phyloP scores from a whole-genome alignment of 2,329 filamentous ascomycete species.

The Knufia petricola region DNA sequence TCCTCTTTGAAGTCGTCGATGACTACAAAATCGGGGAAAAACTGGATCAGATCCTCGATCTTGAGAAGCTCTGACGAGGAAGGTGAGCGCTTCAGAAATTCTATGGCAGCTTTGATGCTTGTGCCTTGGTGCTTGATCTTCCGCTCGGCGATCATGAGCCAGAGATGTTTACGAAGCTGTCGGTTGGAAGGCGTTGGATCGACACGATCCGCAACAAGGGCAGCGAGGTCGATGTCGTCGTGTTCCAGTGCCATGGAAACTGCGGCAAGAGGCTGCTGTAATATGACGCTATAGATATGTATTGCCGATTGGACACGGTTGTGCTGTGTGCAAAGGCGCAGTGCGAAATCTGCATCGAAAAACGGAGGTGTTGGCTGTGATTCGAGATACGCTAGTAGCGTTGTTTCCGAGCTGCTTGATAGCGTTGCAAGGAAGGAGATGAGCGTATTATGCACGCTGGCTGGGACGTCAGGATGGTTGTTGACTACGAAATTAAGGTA shows the following conservation, averaged over 20 bases:
- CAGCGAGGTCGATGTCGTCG: conserved; percentile 79
- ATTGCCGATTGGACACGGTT: conserved; percentile 88
- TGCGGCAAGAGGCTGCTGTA: conserved; percentile 73
- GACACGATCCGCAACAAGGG: conserved; percentile 73
- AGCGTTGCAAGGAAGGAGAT: conserved; percentile 93
- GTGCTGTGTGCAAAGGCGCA: conserved; percentile 90
- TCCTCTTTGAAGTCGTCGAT: conserved; percentile 99
- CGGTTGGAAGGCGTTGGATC: conserved; percentile 57
- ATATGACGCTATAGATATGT: conserved; percentile 95
- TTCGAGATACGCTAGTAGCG: conserved; percentile 79
- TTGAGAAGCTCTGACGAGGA: conserved; percentile 68
- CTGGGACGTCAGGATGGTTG: conserved; percentile 66
- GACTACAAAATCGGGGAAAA: conserved; percentile 97
- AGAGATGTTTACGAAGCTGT: conserved; percentile 79
- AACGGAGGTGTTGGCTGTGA: conserved; percentile 75
- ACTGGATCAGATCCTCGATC: conserved; percentile 94
- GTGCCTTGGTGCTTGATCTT: conserved; percentile 66
- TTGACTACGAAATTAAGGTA: conserved; percentile 89
- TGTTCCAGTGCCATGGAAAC: conserved; percentile 88
- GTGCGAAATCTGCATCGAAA: conserved; percentile 92
- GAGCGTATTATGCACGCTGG: conserved; percentile 92
- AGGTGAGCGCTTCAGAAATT: conserved; percentile 64
- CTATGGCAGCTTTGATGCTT: conserved; percentile 86
- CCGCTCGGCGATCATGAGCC: conserved; percentile 89
- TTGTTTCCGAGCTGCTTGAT: conserved; percentile 70